A percentile compares a stretch with the other conserved stretches of the same genome.
Evolutionary conservation across 2,329 filamentous ascomycete species (phyloP).

Genomic region (Metarhizium guizhouense): DNA sequence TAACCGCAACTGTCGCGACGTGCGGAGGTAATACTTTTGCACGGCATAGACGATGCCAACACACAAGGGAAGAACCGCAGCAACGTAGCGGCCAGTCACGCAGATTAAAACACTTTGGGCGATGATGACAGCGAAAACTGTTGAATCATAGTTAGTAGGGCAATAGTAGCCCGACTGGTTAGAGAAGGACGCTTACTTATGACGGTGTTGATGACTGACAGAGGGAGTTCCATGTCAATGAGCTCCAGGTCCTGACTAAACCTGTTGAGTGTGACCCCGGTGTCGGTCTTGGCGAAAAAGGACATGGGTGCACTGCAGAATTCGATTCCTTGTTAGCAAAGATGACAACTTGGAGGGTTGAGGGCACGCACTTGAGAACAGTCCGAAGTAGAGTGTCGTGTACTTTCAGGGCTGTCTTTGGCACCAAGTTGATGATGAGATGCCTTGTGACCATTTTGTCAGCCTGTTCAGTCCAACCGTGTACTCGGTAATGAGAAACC

Average conservation of each 20-base stretch:
- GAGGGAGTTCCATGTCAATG: constrained; percentile 4
- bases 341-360: no score
- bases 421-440: no score
- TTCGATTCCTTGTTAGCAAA: no score
- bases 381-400: not conserved
- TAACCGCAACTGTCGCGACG: constrained; percentile 20
- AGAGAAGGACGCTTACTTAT: not conserved
- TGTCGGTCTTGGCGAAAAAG: not conserved
- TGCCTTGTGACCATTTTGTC: no score
- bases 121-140: not conserved
- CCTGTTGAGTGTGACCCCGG: not conserved
- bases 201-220: not conserved
- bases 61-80: constrained; percentile 37
- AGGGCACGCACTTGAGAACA: not conserved
- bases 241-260: constrained; percentile 10
- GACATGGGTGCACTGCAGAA: not conserved
- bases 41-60: constrained; percentile 16
- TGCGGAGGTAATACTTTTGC: constrained; percentile 18
- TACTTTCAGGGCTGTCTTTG: no score
- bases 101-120: constrained; percentile 26
- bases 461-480: no score
- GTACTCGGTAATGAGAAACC: no score
- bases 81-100: constrained; percentile 29
- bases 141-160: no score
- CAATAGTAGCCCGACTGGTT: not conserved